These are phyloP conservation scores for Schwanniomyces occidentalis DNA, from an alignment of 805 yeast genomes.

Conservation along the genomic window DNA sequence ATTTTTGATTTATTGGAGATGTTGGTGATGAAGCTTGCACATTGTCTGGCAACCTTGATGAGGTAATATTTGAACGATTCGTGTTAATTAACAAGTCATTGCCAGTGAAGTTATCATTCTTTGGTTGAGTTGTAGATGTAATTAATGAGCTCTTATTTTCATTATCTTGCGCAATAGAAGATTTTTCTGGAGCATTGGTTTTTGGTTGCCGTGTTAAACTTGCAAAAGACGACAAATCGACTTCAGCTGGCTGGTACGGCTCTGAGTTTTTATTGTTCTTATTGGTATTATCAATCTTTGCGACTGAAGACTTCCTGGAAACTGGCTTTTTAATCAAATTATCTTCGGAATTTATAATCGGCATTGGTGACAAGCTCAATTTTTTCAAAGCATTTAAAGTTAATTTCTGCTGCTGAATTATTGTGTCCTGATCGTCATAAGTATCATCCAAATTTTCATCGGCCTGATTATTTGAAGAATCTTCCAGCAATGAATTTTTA, in stretches of 20 bases:
- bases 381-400: constrained; percentile 45
- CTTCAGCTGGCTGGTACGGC: constrained; percentile 48
- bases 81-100: too few species aligned
- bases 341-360: constrained; percentile 30
- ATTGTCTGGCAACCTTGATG: too few species aligned
- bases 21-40: too few species aligned
- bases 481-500: constrained; percentile 4
- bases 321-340: constrained; percentile 9
- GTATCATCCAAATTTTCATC: constrained; percentile 17
- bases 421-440: constrained; percentile 34
- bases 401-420: constrained; percentile 41
- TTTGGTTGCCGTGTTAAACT: constrained; percentile 47
- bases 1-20: too few species aligned
- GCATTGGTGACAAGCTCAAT: constrained; percentile 42
- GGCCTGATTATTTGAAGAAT: constrained; percentile 3
- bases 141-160: too few species aligned
- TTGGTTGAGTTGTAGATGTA: too few species aligned
- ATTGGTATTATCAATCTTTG: constrained; percentile 4
- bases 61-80: too few species aligned
- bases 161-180: too few species aligned
- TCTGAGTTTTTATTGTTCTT: constrained; percentile 12
- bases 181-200: constrained; percentile 6
- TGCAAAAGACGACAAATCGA: constrained; percentile 44
- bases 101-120: too few species aligned
- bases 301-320: constrained; percentile 6